Base-by-base conservation (phyloP, 768 basidiomycete species). In the Lentinula sp. region DNA sequence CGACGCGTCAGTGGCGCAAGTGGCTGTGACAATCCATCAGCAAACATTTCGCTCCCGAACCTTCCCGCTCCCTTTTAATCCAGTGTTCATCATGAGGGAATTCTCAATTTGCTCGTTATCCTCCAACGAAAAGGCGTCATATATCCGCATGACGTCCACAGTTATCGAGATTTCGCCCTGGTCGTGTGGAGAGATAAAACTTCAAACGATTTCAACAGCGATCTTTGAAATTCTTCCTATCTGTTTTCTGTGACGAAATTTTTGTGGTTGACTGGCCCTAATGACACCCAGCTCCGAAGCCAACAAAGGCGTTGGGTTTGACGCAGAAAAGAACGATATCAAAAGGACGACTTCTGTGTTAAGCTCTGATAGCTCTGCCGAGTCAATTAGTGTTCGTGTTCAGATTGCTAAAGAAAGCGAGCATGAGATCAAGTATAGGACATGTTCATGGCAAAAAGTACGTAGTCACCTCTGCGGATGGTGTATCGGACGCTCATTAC, bases 391-490 rank as follows among this genome's bases (percentile, higher is more conserved):
- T 45, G 57, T 67, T 32, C 61, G 65, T 15, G 48, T 40, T n/a
- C 68, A 69, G 35, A 67, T 69, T 59, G 61, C 64, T 3, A 54
- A 64, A 40, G 74, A 75, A 62, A 67, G 59, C 18, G 67, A 66
- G 8, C 65, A 77, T 63, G 69, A 65, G 5, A 75, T 77, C 58
- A 71, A 75, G 61, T 77, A 70, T 55, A 66, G 77, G 60, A 75
- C 77, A 18, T 79, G 78, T 63, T 77, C 76, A 15, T 80, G 79
- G 79, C 77, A 80, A 60, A 80, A 79, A 71, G 78, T 78, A n/a
- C 37, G 50, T n/a, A 6, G 34, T 35, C 28, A 18, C n/a, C n/a
- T 21, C 7, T 40, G 40, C 5, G 45, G n/a, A 18, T 37, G 32
- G 5, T 53, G 31, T 40, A 53, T 31, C 61, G 23, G 50, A 13